Percentiles rank a stretch among this genome's conserved stretches.
Evolutionary conservation across 352 stramenopile genomes (phyloP).

Genomic region (Globisporangium alternatum): DNA sequence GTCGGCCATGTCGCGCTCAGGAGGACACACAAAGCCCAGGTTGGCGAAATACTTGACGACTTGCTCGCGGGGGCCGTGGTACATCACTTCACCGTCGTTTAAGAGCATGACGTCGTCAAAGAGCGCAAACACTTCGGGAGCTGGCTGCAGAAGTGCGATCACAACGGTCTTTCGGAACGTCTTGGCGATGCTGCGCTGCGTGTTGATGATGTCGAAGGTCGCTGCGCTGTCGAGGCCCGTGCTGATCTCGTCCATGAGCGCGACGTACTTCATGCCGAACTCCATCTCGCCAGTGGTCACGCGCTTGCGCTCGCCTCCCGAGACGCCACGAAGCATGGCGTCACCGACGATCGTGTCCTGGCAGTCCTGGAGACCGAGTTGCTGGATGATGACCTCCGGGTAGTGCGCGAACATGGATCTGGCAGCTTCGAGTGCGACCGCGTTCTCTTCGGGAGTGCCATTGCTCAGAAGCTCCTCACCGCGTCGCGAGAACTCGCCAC

Average conservation of each 20-base stretch:
- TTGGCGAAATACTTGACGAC: constrained; percentile 17
- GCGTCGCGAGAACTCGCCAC: constrained; percentile 20
- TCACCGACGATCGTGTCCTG: constrained; percentile 21
- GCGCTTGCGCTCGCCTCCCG: constrained; percentile 58
- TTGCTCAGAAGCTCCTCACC: constrained; percentile 23
- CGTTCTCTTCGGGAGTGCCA: constrained; percentile 26
- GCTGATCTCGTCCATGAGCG: constrained; percentile 81
- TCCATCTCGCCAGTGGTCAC: constrained; percentile 67
- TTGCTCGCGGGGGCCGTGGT: constrained; percentile 25
- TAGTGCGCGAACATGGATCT: constrained; percentile 13
- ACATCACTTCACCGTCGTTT: constrained; percentile 44
- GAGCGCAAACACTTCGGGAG: constrained; percentile 48
- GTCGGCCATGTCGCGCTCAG: constrained; percentile 19
- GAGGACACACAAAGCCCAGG: constrained; percentile 16
- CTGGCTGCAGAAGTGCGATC: constrained; percentile 78
- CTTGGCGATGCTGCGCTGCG: constrained; percentile 44
- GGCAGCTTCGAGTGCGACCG: constrained; percentile 4
- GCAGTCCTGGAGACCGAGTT: constrained; percentile 13
- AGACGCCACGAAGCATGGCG: constrained; percentile 48
- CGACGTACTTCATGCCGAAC: constrained; percentile 66
- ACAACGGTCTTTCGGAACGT: constrained; percentile 46
- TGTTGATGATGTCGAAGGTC: constrained; percentile 59
- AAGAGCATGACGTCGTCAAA: constrained; percentile 55
- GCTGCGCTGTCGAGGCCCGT: constrained; percentile 54
- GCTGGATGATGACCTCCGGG: constrained; percentile 7